Base-by-base conservation (phyloP, 306 rosid species). In the Casuarina cunninghamiana region DNA sequence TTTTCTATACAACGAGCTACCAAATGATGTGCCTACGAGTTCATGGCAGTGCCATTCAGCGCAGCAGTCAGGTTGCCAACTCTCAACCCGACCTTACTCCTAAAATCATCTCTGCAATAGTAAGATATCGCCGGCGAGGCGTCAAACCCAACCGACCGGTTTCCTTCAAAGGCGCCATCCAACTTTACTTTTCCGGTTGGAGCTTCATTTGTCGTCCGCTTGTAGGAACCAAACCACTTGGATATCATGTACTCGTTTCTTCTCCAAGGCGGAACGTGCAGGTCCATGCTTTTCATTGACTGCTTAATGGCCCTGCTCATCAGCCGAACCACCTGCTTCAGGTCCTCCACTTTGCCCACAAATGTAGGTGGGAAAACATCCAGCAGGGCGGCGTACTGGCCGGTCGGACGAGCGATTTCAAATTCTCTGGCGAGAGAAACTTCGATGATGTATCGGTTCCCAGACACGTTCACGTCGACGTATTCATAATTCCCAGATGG, bases 251-350 rank as follows among this genome's bases (percentile, higher is more conserved):
- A 91, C n/a, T 75, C 80, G 2, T 85, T 83, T 86, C 90, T 90
- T 50, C 99, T 90, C 99, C 99, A 93, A 5, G 97, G 99, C 12
- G 99, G 91, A 17, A 86, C 53, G 0, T 81, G 86, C 81, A 95
- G 62, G 51, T 84, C 84, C 73, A 5, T 79, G 63, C 21, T 72
- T 58, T 87, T 91, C 96, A 95, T 83, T 1, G 97, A 93, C 11
- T 74, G 79, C 13, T 88, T 95, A 10, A 93, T 86, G 16, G 91
- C 96, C 2, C 26, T 83, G 88, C 96, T 83, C 93, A 93, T 89
- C 1, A 87, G 53, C 77, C 78, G 82, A 70, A 83, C 92, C 41
- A 93, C 81, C 65, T 55, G 69, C 79, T 93, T 89, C 39, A 91
- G 72, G 15, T 87, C 90, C 5, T 86, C 90, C 19, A 82, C 82